phyloP scores from a whole-genome alignment of 2,329 filamentous ascomycete genomes.

The Ustulina deusta region DNA sequence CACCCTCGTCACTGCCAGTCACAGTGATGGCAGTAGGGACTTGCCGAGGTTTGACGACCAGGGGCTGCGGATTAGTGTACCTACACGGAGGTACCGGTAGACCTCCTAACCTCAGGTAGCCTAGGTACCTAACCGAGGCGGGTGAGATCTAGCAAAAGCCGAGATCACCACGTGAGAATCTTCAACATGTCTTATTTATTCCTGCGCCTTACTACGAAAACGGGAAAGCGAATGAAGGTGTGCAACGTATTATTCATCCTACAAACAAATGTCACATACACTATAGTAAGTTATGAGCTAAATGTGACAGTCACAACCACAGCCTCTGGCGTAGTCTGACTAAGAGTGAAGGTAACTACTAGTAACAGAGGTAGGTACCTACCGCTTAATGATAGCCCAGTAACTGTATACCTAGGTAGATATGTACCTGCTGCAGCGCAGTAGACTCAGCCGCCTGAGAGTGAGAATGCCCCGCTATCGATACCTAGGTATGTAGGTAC shows the following conservation, averaged over 20 bases:
- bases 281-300: too few species aligned
- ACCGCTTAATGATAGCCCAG: too few species aligned
- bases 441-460: constrained; percentile 14
- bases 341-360: background rate
- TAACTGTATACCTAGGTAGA: background rate
- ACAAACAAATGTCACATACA: too few species aligned
- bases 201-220: background rate
- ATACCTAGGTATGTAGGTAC: background rate
- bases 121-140: too few species aligned
- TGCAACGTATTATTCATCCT: too few species aligned
- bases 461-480: constrained; percentile 7
- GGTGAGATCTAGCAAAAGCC: constrained; percentile 4
- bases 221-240: background rate
- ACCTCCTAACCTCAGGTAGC: too few species aligned
- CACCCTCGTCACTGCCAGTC: background rate
- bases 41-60: constrained; percentile 34
- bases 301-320: background rate
- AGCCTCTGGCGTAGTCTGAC: background rate
- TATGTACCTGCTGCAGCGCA: background rate
- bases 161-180: constrained; percentile 18
- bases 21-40: constrained; percentile 9
- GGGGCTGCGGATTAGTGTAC: background rate
- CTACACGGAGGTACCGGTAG: background rate
- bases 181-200: background rate
- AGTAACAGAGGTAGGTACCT: too few species aligned